Percentiles rank a stretch among this genome's conserved stretches.
Conservation (phyloP, 768 basidiomycete species). For the Pisolithus marmoratus region DNA sequence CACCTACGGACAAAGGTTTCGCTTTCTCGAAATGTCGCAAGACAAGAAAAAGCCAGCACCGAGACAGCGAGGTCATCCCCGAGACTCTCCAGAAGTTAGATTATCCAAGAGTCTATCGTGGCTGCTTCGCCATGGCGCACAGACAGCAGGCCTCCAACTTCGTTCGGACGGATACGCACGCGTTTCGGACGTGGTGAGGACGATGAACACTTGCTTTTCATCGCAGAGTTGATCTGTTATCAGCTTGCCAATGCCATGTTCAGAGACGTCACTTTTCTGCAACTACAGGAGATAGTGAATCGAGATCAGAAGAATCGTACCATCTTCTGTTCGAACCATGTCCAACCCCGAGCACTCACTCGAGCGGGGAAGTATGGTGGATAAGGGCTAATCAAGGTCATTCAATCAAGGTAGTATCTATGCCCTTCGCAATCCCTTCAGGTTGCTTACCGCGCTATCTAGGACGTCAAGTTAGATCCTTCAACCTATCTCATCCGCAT, state of each 20-base stretch:
- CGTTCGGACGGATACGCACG: constrained; percentile 81
- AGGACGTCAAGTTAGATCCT: constrained; percentile 72
- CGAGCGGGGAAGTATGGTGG: constrained; percentile 57
- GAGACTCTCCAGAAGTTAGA: constrained; percentile 62
- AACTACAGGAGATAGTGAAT: constrained; percentile 58
- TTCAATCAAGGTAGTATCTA: constrained; percentile 58
- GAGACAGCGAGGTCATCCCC: constrained; percentile 55
- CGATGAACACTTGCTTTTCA: neutral
- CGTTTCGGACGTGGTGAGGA: constrained; percentile 74
- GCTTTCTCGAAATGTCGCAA: constrained; percentile 4
- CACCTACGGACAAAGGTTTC: neutral
- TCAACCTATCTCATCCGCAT: constrained; percentile 45
- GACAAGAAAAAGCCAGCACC: constrained; percentile 9
- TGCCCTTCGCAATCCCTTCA: neutral
- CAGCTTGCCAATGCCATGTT: constrained; percentile 72
- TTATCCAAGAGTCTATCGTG: constrained; percentile 86
- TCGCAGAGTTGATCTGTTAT: constrained; percentile 3
- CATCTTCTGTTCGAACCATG: constrained; percentile 50
- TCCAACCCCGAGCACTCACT: constrained; percentile 12
- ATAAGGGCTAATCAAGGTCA: constrained; percentile 91
- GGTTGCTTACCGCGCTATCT: neutral
- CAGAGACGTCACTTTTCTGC: constrained; percentile 47
- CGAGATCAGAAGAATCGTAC: constrained; percentile 65
- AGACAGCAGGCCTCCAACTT: constrained; percentile 67
- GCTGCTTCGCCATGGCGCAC: constrained; percentile 87